Conservation (phyloP, 2,329 filamentous ascomycete species). For the Xylaria sp. region DNA sequence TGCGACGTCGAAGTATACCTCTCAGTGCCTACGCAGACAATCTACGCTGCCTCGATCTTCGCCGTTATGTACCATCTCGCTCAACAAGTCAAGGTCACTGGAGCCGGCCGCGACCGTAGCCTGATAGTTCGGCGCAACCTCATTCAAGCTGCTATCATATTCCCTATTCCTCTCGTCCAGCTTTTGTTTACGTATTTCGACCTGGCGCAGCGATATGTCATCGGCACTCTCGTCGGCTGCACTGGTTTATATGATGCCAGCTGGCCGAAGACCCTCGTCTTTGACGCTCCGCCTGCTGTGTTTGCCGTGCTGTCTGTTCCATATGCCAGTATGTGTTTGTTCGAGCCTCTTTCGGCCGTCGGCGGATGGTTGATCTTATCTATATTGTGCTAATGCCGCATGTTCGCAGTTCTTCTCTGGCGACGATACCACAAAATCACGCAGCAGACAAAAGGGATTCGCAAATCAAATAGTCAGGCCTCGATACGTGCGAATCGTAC, state of each 20-base stretch:
- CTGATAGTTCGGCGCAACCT: conserved; percentile 59
- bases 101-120: conserved; percentile 53
- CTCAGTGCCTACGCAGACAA: conserved; percentile 52
- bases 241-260: conserved; percentile 56
- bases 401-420: conserved; percentile 56
- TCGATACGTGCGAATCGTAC: conserved; percentile 59
- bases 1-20: conserved; percentile 63
- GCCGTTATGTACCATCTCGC: conserved; percentile 67
- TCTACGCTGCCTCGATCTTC: conserved; percentile 64
- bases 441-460: conserved; percentile 54
- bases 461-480: conserved; percentile 56
- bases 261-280: conserved; percentile 63
- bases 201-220: conserved; percentile 59
- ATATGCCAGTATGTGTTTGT: conserved; percentile 61
- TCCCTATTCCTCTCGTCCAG: conserved; percentile 64
- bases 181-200: conserved; percentile 61
- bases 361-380: not conserved
- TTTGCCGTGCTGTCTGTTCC: conserved; percentile 58
- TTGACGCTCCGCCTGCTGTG: conserved; percentile 58
- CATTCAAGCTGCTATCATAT: conserved; percentile 65
- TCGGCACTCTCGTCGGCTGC: conserved; percentile 65
- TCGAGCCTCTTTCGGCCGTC: not conserved
- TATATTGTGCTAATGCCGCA: conserved; percentile 17
- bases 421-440: conserved; percentile 61
- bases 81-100: conserved; percentile 59